These are phyloP conservation scores for Diaporthe sp. DNA, from an alignment of 2,329 filamentous ascomycete genomes.

Conservation along the genomic window DNA sequence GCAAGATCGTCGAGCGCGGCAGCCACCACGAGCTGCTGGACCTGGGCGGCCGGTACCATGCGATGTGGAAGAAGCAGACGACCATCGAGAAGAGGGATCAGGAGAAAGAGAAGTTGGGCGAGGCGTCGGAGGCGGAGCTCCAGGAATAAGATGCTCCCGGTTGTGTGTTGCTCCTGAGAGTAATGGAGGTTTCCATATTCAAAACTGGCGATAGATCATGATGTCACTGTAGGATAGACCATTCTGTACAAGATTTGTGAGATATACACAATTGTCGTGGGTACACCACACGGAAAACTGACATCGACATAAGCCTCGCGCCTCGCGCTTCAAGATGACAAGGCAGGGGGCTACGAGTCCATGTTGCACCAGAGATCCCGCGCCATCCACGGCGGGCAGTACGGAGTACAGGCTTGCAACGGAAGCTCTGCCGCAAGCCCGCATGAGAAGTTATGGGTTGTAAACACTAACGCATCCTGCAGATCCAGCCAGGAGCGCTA, in stretches of 20 bases:
- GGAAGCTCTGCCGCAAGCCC: neutral
- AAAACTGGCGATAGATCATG: neutral
- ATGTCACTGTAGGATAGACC: neutral
- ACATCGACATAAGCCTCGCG: neutral
- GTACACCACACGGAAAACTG: neutral
- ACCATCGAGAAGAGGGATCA: constrained; percentile 54
- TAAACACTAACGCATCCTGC: neutral
- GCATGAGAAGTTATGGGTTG: neutral
- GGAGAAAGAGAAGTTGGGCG: constrained; percentile 38
- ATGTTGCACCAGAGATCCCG: neutral
- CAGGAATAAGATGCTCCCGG: neutral
- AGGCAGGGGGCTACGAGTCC: neutral
- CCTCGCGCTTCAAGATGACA: neutral
- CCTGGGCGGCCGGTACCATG: constrained; percentile 60
- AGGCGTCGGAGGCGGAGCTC: neutral
- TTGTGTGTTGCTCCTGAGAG: neutral
- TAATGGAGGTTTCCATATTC: neutral
- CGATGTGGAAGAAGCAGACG: constrained; percentile 67
- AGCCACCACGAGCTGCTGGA: constrained; percentile 61
- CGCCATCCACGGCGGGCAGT: neutral
- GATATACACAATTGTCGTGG: neutral
- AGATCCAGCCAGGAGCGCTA: neutral
- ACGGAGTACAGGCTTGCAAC: too few species aligned
- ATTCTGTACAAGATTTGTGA: neutral
- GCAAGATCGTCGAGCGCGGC: constrained; percentile 63